phyloP scores from a whole-genome alignment of 2,329 filamentous ascomycete species.

The Colletotrichum musicola region DNA sequence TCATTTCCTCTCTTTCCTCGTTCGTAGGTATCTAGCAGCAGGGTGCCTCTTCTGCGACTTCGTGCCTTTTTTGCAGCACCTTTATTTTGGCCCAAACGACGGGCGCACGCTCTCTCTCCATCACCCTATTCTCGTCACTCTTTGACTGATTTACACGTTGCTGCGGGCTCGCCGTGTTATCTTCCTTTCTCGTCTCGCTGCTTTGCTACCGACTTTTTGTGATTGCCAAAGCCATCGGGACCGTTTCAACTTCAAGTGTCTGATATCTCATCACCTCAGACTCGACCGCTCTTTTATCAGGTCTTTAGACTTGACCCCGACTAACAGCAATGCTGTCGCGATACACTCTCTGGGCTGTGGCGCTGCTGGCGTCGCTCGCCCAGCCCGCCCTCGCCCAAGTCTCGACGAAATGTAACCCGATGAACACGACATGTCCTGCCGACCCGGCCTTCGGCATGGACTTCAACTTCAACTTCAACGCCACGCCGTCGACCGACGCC shows the following conservation, averaged over 20 bases:
- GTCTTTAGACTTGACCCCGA: neutral
- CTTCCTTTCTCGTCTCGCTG: conserved; percentile 20
- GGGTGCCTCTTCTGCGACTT: conserved; percentile 13
- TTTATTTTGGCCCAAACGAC: conserved; percentile 9
- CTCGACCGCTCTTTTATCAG: neutral
- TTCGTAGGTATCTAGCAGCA: neutral
- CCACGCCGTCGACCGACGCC: conserved; percentile 67
- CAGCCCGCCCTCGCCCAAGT: conserved; percentile 77
- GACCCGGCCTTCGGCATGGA: conserved; percentile 78
- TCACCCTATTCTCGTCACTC: conserved; percentile 27
- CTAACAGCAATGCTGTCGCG: conserved; percentile 44
- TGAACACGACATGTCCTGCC: conserved; percentile 76
- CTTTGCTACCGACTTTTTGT: neutral
- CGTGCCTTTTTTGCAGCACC: neutral
- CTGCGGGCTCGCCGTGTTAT: conserved; percentile 12
- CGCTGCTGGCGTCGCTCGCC: conserved; percentile 58
- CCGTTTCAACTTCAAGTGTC: neutral
- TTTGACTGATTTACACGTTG: conserved; percentile 12
- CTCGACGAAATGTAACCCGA: conserved; percentile 81
- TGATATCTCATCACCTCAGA: conserved; percentile 1
- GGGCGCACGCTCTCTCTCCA: conserved; percentile 27
- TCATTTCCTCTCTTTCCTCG: conserved; percentile 8
- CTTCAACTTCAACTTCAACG: conserved; percentile 75
- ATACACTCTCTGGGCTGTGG: conserved; percentile 49
- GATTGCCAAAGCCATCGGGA: neutral